phyloP scores from a whole-genome alignment of 352 stramenopile species.

The Porosira glacialis region DNA sequence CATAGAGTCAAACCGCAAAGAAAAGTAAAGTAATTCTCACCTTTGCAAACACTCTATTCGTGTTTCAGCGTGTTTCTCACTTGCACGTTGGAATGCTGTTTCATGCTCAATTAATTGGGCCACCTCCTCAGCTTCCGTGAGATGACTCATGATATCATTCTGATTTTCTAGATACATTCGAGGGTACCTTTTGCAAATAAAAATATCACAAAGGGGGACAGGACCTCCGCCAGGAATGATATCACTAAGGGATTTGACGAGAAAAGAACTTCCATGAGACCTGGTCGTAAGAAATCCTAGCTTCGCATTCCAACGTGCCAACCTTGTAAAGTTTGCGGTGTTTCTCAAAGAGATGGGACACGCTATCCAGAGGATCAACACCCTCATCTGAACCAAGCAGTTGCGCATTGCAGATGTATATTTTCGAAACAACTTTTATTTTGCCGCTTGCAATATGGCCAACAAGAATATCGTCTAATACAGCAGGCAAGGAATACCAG shows the following conservation, averaged over 20 bases:
- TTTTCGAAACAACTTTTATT: conserved; percentile 79
- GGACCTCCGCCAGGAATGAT: conserved; percentile 62
- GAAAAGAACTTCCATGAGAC: conserved; percentile 28
- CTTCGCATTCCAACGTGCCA: conserved; percentile 79
- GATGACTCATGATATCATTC: conserved; percentile 21
- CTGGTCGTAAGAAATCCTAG: conserved; percentile 76
- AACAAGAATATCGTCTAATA: conserved; percentile 68
- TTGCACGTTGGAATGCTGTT: conserved; percentile 32
- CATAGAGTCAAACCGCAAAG: too few species aligned
- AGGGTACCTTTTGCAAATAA: conserved; percentile 69
- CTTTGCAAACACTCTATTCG: too few species aligned
- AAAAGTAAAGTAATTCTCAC: too few species aligned
- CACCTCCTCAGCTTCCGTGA: conserved; percentile 72
- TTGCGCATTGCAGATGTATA: conserved; percentile 71
- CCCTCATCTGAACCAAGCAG: conserved; percentile 71
- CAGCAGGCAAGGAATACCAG: too few species aligned
- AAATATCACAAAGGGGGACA: conserved; percentile 66
- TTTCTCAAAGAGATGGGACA: conserved; percentile 59
- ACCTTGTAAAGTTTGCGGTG: conserved; percentile 71
- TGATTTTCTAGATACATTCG: conserved; percentile 63
- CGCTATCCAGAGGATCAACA: conserved; percentile 78
- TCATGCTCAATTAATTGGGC: conserved; percentile 48
- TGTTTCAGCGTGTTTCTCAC: conserved; percentile 68
- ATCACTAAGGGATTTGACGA: conserved; percentile 58
- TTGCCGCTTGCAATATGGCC: conserved; percentile 54